Evolutionary conservation across 257 asterid genomes (phyloP).

Genomic region (Perilla frutescens): DNA sequence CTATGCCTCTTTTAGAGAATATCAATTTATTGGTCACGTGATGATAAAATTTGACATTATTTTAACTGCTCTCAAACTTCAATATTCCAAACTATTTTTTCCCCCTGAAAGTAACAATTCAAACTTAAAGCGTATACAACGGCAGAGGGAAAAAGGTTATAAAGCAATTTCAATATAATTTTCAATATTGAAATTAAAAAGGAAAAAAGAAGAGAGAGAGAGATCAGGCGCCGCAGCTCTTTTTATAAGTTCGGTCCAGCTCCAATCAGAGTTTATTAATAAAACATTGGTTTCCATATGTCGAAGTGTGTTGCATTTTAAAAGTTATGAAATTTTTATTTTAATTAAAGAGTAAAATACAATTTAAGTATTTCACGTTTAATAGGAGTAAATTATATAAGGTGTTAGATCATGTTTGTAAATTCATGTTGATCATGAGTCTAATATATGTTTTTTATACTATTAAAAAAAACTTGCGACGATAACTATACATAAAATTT

Average conservation of each 20-base stretch:
- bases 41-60: not conserved
- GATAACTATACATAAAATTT: not conserved
- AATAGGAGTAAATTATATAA: no score
- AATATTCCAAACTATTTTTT: not conserved
- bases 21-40: not conserved
- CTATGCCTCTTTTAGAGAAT: not conserved
- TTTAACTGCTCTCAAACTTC: not conserved
- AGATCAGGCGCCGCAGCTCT: not conserved
- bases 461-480: no score
- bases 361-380: no score
- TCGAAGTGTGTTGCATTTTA: no score
- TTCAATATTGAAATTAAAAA: conserved; percentile 5
- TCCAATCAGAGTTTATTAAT: no score
- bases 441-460: no score
- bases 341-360: no score
- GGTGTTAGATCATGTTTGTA: no score
- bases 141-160: not conserved
- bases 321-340: no score
- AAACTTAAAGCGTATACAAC: conserved; percentile 14
- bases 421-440: no score
- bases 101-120: conserved; percentile 22
- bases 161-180: conserved; percentile 29
- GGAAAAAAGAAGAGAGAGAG: not conserved
- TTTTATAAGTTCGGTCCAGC: not conserved
- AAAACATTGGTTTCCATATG: no score